Conservation (phyloP, 2,329 filamentous ascomycete species). For the Magnaporthiopsis poae region DNA sequence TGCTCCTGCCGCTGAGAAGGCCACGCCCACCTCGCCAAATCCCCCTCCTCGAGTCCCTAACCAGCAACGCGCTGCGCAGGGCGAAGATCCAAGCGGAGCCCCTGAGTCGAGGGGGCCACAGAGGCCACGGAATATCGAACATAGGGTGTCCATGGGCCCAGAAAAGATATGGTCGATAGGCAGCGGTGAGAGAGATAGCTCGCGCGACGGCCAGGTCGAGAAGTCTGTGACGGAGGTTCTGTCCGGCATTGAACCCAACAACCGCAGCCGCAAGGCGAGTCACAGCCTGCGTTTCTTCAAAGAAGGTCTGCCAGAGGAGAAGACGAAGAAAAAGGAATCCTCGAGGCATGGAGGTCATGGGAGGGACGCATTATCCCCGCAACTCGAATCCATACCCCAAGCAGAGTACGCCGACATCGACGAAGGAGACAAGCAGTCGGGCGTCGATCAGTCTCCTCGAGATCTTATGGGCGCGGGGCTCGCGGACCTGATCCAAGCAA, state of each 20-base stretch:
- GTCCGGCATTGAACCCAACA: slow-evolving; percentile 51
- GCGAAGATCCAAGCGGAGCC: slow-evolving; percentile 16
- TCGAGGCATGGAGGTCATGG: slow-evolving; percentile 16
- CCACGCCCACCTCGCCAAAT: background rate
- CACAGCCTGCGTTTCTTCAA: slow-evolving; percentile 59
- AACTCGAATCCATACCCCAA: slow-evolving; percentile 2
- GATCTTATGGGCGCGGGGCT: background rate
- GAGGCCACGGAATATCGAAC: slow-evolving; percentile 30
- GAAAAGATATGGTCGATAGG: slow-evolving; percentile 59
- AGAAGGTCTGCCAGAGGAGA: slow-evolving; percentile 53
- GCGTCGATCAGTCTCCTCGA: slow-evolving; percentile 8
- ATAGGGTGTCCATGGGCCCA: slow-evolving; percentile 32
- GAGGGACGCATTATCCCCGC: background rate
- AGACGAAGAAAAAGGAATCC: slow-evolving; percentile 42
- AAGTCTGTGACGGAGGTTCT: slow-evolving; percentile 55
- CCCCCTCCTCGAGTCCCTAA: background rate
- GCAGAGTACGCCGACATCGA: slow-evolving; percentile 1
- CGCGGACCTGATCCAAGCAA: background rate
- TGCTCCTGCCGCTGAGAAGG: background rate
- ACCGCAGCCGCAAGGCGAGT: slow-evolving; percentile 57
- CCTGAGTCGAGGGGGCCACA: slow-evolving; percentile 17
- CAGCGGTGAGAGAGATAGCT: slow-evolving; percentile 36
- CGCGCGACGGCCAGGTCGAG: slow-evolving; percentile 48
- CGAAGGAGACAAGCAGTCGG: slow-evolving; percentile 4
- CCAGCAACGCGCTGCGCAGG: background rate